These are phyloP conservation scores for Coemansia sp. DNA, from an alignment of 192 early-diverging fungal genomes.

Conservation along the genomic window DNA sequence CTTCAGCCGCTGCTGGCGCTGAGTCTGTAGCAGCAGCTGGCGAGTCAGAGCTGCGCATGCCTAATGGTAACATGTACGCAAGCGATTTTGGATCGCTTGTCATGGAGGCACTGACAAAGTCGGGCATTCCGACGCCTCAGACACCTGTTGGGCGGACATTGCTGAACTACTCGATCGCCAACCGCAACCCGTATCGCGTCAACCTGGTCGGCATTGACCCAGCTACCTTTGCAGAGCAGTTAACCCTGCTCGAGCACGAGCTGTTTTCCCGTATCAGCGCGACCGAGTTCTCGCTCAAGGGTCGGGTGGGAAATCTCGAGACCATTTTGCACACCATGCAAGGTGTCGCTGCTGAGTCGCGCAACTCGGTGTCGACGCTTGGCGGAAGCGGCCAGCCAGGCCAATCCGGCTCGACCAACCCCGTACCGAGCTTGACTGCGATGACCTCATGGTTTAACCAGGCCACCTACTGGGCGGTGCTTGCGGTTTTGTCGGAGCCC, in stretches of 20 bases:
- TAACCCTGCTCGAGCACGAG: conserved; percentile 74
- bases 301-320: conserved; percentile 48
- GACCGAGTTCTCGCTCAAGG: conserved; percentile 64
- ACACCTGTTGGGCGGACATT: conserved; percentile 45
- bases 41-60: conserved; percentile 19
- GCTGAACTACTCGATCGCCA: conserved; percentile 48
- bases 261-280: conserved; percentile 65
- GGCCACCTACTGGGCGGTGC: conserved; percentile 56
- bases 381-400: conserved; percentile 13
- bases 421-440: conserved; percentile 48
- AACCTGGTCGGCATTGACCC: conserved; percentile 58
- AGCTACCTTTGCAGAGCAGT: conserved; percentile 65
- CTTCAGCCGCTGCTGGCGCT: background rate
- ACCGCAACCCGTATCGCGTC: conserved; percentile 51
- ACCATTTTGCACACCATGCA: conserved; percentile 53
- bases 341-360: conserved; percentile 26
- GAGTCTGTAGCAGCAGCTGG: background rate
- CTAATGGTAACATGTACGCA: conserved; percentile 53
- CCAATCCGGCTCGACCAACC: conserved; percentile 19
- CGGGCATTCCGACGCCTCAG: conserved; percentile 54
- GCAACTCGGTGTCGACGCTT: conserved; percentile 18
- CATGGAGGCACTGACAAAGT: conserved; percentile 54
- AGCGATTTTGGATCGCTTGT: conserved; percentile 52
- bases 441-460: conserved; percentile 58
- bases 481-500: conserved; percentile 46